Evolutionary conservation across 495 filamentous ascomycete genomes (phyloP), one percentile per base, ranked within the genome.

Genomic region (Mytilinidion resinicola): DNA sequence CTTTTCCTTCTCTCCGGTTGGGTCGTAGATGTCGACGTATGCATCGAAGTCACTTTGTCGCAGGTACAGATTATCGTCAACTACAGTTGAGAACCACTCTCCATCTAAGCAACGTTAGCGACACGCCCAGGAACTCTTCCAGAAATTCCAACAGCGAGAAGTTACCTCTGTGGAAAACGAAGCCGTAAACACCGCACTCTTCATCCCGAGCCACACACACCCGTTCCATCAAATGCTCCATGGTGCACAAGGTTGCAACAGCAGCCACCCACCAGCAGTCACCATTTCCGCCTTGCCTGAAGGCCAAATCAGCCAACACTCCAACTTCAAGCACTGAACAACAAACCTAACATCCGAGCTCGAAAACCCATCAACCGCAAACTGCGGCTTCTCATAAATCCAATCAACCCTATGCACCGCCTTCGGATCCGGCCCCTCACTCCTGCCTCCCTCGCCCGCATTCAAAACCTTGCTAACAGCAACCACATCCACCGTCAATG

Each of bases 201-300:
- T 91, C 84, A 67, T 96, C 81, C 15, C 80, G 77, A 14, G 80
- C 85, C n/a, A 96, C 89, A 67, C 92, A 97, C 10, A 96, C 77
- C 52, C 79, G 83, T 64, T 92, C 83, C 57, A 96, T 88, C 56
- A 96, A 74, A 0, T 81, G 81, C 33, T 80, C 74, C 73, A 91
- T 89, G 66, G 89, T 91, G 47, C 83, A 85, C 51, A 96, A 79
- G 0, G 89, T 90, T 55, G 86, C 90, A 39, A 97, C 69, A 4
- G 90, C 91, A 15, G 91, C 87, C 74, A 96, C 80, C 51, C 95
- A 80, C 91, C 91, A 96, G 68, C 92, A 96, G 67, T 96, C 90
- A 0, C 91, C 92, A 63, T 86, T 85, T 33, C 79, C 73, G 1
- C 86, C 86, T 67, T 92, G 87, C 15, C 85, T 82, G 14, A 95